Base-by-base conservation (phyloP, 441 rosid genomes). In the Cnidoscolus chayamansa region DNA sequence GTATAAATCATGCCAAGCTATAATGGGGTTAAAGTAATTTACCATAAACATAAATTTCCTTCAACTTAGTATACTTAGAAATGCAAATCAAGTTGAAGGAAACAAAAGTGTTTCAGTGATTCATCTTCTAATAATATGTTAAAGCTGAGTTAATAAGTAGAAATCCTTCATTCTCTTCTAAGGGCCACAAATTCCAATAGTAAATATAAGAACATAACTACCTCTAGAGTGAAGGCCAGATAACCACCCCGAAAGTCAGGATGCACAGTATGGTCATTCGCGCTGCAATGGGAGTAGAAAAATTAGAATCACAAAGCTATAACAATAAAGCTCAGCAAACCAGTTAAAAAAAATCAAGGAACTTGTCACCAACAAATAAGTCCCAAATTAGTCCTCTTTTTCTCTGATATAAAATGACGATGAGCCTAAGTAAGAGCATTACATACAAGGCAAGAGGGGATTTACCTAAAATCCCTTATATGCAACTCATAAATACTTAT, bases 401-500 rank as follows among this genome's bases (percentile, higher is more conserved):
- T 54, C 51, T 15, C 30, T 56, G 59, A 76, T 65, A 35, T 10
- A 40, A 77, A 1, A 57, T 10, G 11, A 65, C 37, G 67, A 60
- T 67, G 40, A 70, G 17, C 32, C 49, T 58, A 74, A 49, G 68
- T 16, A 74, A 54, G 45, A 62, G 57, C 40, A 8, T 19, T 53
- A 56, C 13, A 31, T 45, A 32, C 35, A 76, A 11, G 17, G 35
- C 2, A 67, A 68, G 59, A 65, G 12, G 16, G 19, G 45, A 72
- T 66, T 81, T 78, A 94, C 98, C 99, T 94, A 76, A 90, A 94
- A 81, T 94, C 98, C 83, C 97, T 87, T 75, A 89, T 81, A 82
- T 94, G 99, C 85, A 94, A 84, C 89, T 94, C 99, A 86, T 92
- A 92, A 76, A 94, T 78, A 78, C 93, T 94, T 70, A 88, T 87